Base-by-base conservation (phyloP, 495 filamentous ascomycete species). In the Staphylotrichum longicolle region DNA sequence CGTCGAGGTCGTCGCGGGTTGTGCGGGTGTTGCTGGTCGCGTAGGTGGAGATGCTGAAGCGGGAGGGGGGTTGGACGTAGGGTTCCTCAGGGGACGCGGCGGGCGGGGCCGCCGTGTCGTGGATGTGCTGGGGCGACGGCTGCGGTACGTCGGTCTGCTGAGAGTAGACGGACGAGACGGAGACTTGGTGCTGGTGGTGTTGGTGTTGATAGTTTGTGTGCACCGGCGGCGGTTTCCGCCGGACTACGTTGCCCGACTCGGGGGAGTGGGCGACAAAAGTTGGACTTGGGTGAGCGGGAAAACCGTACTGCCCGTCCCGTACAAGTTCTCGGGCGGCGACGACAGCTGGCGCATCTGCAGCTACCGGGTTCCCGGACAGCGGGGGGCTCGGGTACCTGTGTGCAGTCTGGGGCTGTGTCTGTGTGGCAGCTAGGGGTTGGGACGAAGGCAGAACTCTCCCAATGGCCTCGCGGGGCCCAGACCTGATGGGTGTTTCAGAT, bases 31-130 rank as follows among this genome's bases (percentile, higher is more conserved):
- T 78, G 15, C 78, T 80, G 3, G 84, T 79, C n/a, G 85, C 83
- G 68, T 88, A 87, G 3, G 89, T 91, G 14, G 88, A 88, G 50
- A 85, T 75, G 71, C 86, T 91, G 76, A 90, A 91, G 45, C 88
- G 88, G 57, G 88, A 92, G 0, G 71, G 68, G 7, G 85, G 87
- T 53, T 87, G 79, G 14, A 72, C 66, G 71, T 72, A 78, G 12
- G 68, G 65, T 7, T 75, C 72, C 53, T 64, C 58, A 39, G 60
- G 57, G 50, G 59, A 34, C 46, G 63, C 55, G 20, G 67, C 60
- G 44, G 60, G 47, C 12, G 59, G 54, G 35, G 65, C 65, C 35
- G 65, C 65, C 35, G 66, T 63, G 15, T 71, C 58, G 34, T 68
- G 55, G 32, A 71, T 66, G n/a, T 62, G 66, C 15, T 57, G 40